Evolutionary conservation across 345 rosid genomes (phyloP), one percentile per base, ranked within the genome.

Genomic region (Linum usitatissimum): DNA sequence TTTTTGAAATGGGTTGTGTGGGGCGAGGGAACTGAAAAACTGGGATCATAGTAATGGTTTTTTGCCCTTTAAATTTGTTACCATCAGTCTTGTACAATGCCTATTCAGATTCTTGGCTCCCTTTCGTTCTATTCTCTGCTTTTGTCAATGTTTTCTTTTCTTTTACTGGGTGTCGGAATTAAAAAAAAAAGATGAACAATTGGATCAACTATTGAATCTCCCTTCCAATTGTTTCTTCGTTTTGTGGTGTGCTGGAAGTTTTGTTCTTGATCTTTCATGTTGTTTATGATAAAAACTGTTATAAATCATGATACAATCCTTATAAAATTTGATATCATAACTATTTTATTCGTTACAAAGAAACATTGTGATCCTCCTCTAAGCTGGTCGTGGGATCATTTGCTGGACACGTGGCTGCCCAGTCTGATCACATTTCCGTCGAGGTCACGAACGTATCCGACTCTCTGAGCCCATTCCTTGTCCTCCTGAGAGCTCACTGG

Each of bases 381-480:
- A 34, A 34, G 14, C 15, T 45, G 15, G 0, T 15, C 17, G 51
- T 13, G 4, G 51, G 15, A 45, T 45, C 51, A 45, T 45, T 75
- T 78, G 4, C 77, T 64, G 38, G 73, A 66, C 6, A 84, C 96
- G 60, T 73, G 60, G 76, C 88, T 85, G 13, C 96, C 95, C 63
- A 91, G 69, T 53, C 90, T 78, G 51, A 85, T 82, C 7, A 80
- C 84, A 20, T 75, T 80, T 6, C 96, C 96, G 57, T 91, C 82
- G 9, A 82, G 62, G 64, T 91, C 95, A 18, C 92, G 87, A 54
- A 86, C 95, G 66, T 91, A 86, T 5, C 95, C 96, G 2, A 86
- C 95, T 67, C 69, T 88, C 77, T 91, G 98, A 3, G 90, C 92
- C 96, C 98, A 91, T 61, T 91, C 88, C 67, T 83, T 86, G 59